Percentiles rank a stretch among this genome's conserved stretches.
Conservation (phyloP, 176 grass and related monocot species). For the Oryza australiensis region DNA sequence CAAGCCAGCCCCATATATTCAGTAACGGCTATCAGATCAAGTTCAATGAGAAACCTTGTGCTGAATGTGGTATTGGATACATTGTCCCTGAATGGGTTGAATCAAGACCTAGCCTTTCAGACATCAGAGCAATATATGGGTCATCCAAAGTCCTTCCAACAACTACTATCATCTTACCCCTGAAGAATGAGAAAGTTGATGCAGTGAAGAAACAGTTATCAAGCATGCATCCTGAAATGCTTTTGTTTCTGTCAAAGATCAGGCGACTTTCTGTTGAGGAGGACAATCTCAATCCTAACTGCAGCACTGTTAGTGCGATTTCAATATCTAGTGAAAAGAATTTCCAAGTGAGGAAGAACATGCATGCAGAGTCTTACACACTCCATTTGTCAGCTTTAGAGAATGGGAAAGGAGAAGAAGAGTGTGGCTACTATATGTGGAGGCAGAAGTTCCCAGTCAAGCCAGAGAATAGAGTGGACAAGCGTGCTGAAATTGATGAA, state of each 20-base stretch:
- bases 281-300: slow-evolving; percentile 10
- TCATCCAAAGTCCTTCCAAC: slow-evolving; percentile 51
- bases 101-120: slow-evolving; percentile 45
- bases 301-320: slow-evolving; percentile 41
- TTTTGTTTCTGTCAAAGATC: slow-evolving; percentile 77
- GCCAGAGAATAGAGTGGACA: slow-evolving; percentile 55
- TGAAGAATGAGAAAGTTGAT: slow-evolving; percentile 58
- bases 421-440: slow-evolving; percentile 81
- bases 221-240: slow-evolving; percentile 69
- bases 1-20: slow-evolving; percentile 68
- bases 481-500: slow-evolving; percentile 60
- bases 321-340: slow-evolving; percentile 66
- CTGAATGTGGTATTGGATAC: slow-evolving; percentile 75
- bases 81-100: slow-evolving; percentile 87
- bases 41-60: slow-evolving; percentile 64
- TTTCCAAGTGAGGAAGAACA: slow-evolving; percentile 44
- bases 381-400: slow-evolving; percentile 56
- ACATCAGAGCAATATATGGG: slow-evolving; percentile 56
- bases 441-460: slow-evolving; percentile 78
- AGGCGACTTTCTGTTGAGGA: slow-evolving; percentile 52
- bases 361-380: slow-evolving; percentile 59
- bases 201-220: slow-evolving; percentile 73
- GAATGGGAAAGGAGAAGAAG: slow-evolving; percentile 26
- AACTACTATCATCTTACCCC: slow-evolving; percentile 67
- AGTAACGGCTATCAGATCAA: slow-evolving; percentile 89